Percentiles rank a stretch among this genome's conserved stretches.
Evolutionary conservation across 1,284 basidiomycete species (phyloP).

Genomic region (Agroathelia rolfsii): DNA sequence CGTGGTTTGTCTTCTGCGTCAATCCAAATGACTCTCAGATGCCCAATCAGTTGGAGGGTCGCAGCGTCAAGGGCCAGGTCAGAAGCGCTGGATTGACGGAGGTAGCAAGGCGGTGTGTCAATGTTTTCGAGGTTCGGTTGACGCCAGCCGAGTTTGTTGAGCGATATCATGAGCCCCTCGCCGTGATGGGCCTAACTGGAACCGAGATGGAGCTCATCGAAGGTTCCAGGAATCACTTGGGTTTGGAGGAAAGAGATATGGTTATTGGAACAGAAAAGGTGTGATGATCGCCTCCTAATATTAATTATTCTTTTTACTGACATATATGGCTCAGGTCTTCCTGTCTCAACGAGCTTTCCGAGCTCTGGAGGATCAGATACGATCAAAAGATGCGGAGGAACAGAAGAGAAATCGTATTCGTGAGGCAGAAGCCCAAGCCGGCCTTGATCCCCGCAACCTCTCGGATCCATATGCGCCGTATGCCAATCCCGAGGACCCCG

Average conservation of each 20-base stretch:
- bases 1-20: constrained; percentile 89
- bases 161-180: constrained; percentile 61
- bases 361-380: constrained; percentile 79
- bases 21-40: constrained; percentile 93
- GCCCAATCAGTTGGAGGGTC: constrained; percentile 87
- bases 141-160: constrained; percentile 83
- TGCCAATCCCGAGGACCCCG: constrained; percentile 34
- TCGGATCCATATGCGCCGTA: constrained; percentile 77
- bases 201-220: constrained; percentile 42
- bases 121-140: constrained; percentile 78
- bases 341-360: constrained; percentile 85
- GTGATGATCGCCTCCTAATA: constrained; percentile 10
- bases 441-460: constrained; percentile 57
- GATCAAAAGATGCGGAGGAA: constrained; percentile 77
- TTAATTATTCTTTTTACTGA: constrained; percentile 6
- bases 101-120: constrained; percentile 60
- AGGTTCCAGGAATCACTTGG: constrained; percentile 53
- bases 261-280: constrained; percentile 79
- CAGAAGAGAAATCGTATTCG: constrained; percentile 66
- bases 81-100: constrained; percentile 74
- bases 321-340: constrained; percentile 60
- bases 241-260: constrained; percentile 64
- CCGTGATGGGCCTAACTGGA: constrained; percentile 38
- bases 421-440: constrained; percentile 67
- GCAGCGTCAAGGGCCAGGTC: constrained; percentile 88